Conservation (phyloP, 352 stramenopile genomes). For the Peronospora belbahrii region DNA sequence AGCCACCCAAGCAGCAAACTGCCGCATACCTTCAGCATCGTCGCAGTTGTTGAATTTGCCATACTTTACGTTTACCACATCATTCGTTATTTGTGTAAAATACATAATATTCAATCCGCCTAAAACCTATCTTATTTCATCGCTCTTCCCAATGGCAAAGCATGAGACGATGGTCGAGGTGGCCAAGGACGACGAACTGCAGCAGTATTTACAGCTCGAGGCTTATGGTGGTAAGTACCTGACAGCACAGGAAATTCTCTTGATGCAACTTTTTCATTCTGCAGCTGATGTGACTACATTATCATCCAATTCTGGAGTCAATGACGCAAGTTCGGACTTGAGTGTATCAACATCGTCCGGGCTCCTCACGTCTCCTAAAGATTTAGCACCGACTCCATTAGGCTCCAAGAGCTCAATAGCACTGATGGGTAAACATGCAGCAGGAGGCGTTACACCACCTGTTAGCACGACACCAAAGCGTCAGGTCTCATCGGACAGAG, state of each 20-base stretch:
- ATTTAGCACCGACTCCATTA: neutral
- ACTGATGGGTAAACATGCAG: constrained; percentile 8
- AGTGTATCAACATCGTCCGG: constrained; percentile 6
- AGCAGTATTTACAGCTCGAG: constrained; percentile 71
- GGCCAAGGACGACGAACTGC: constrained; percentile 52
- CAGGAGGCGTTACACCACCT: constrained; percentile 9
- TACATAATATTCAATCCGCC: neutral
- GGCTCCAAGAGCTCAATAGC: constrained; percentile 17
- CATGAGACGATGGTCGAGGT: constrained; percentile 15
- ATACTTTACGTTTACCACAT: neutral
- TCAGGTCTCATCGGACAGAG: constrained; percentile 41
- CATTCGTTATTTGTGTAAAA: neutral
- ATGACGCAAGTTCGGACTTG: constrained; percentile 6
- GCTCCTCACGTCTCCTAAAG: constrained; percentile 10
- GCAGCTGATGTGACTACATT: constrained; percentile 2
- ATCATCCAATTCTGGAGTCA: constrained; percentile 1
- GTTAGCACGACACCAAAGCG: constrained; percentile 39
- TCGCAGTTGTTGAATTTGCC: neutral
- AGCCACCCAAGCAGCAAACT: constrained; percentile 9
- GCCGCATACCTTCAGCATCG: neutral
- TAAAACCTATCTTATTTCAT: neutral
- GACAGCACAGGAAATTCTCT: constrained; percentile 67
- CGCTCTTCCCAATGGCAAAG: constrained; percentile 17
- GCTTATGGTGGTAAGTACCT: constrained; percentile 64
- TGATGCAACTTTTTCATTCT: constrained; percentile 59